phyloP scores from a whole-genome alignment of 192 early-diverging fungal genomes.

The Podila clonocystis region DNA sequence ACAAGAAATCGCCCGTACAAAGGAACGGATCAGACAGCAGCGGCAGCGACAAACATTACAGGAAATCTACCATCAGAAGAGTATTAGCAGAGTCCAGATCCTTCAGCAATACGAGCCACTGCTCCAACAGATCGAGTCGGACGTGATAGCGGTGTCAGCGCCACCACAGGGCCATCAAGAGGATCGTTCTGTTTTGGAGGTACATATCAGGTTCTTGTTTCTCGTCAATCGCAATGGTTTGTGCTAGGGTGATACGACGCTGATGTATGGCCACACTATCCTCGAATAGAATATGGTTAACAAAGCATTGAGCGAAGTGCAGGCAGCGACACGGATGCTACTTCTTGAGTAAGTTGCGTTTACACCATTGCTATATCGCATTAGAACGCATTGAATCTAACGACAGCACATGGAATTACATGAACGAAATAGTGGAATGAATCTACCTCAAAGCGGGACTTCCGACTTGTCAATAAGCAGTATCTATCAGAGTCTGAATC shows the following conservation, averaged over 20 bases:
- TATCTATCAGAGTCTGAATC: background rate
- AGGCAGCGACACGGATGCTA: background rate
- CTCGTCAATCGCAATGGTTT: background rate
- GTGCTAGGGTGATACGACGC: background rate
- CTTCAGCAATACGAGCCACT: slow-evolving; percentile 16
- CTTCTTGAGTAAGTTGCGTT: slow-evolving; percentile 12
- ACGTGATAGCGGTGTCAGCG: background rate
- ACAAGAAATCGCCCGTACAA: slow-evolving; percentile 21
- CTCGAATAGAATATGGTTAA: slow-evolving; percentile 3
- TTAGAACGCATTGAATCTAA: no score
- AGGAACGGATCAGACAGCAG: slow-evolving; percentile 29
- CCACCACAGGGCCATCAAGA: background rate
- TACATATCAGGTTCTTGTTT: background rate
- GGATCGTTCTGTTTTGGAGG: background rate
- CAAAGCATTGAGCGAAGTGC: slow-evolving; percentile 4
- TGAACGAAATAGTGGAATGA: background rate
- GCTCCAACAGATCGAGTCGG: background rate
- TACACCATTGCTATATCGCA: no score
- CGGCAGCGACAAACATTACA: slow-evolving; percentile 23
- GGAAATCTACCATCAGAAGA: slow-evolving; percentile 23
- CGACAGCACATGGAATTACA: background rate
- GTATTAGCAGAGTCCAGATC: background rate
- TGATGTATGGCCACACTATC: background rate
- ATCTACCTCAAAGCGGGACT: background rate
- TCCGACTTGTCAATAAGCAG: background rate